Conservation (phyloP, 345 rosid species). For the Bruguiera parviflora region DNA sequence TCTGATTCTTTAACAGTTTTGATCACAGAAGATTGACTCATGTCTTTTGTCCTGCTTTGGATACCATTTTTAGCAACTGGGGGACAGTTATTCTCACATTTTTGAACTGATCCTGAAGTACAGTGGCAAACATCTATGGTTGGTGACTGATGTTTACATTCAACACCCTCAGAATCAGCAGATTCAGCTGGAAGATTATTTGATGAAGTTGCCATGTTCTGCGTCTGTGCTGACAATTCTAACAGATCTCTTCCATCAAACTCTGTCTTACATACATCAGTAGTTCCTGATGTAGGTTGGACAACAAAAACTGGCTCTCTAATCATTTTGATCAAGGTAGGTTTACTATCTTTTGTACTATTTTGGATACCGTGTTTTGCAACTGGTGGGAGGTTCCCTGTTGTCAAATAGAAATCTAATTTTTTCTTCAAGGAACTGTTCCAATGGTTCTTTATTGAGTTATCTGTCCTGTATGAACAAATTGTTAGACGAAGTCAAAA, state of each 20-base stretch:
- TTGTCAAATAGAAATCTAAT: constrained; percentile 64
- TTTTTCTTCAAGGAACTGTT: constrained; percentile 97
- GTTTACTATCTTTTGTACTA: constrained; percentile 24
- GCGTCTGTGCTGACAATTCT: constrained; percentile 38
- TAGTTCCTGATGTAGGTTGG: constrained; percentile 48
- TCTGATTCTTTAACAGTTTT: constrained; percentile 48
- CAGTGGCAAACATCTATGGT: constrained; percentile 32
- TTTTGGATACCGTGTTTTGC: constrained; percentile 45
- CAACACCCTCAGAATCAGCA: constrained; percentile 49
- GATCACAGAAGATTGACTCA: constrained; percentile 12
- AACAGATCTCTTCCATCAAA: constrained; percentile 44
- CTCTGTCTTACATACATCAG: constrained; percentile 39
- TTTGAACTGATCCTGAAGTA: constrained; percentile 36
- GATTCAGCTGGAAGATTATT: constrained; percentile 39
- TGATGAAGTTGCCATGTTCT: constrained; percentile 46
- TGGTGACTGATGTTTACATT: constrained; percentile 33
- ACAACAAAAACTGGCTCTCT: constrained; percentile 50
- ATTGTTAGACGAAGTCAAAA: not conserved
- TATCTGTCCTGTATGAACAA: constrained; percentile 73
- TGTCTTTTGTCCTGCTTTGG: constrained; percentile 35
- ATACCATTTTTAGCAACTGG: constrained; percentile 42
- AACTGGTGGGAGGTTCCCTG: constrained; percentile 66
- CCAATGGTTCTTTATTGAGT: constrained; percentile 97
- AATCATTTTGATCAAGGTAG: constrained; percentile 29
- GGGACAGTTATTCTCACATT: constrained; percentile 31